Conservation (phyloP, 305 asterid genomes). For the Rubia balearica region DNA sequence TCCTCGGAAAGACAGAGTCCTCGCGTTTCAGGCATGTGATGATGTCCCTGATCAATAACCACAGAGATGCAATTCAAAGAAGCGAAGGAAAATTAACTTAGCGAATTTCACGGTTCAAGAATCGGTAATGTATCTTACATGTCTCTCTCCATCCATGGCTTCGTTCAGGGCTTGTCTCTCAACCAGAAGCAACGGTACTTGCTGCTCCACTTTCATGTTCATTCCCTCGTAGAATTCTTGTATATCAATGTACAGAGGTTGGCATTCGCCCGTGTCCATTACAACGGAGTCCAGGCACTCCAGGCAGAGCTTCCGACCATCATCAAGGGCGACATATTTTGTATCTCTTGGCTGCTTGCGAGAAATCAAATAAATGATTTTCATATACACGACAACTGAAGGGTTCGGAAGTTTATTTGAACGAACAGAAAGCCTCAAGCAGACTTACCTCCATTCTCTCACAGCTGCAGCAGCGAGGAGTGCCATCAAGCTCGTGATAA, state of each 20-base stretch:
- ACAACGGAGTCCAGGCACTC: slow-evolving; percentile 51
- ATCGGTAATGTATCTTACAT: slow-evolving; percentile 24
- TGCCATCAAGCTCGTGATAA: slow-evolving; percentile 85
- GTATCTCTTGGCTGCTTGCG: slow-evolving; percentile 39
- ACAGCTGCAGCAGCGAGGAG: slow-evolving; percentile 97
- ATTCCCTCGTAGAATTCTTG: slow-evolving; percentile 45
- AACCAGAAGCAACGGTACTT: slow-evolving; percentile 47
- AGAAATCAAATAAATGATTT: slow-evolving; percentile 1
- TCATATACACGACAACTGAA: background rate
- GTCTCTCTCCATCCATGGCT: slow-evolving; percentile 54
- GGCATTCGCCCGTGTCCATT: slow-evolving; percentile 45
- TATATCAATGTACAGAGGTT: slow-evolving; percentile 47
- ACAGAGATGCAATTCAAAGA: background rate
- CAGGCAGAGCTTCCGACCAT: slow-evolving; percentile 49
- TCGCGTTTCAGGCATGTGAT: slow-evolving; percentile 88
- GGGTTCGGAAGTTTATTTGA: background rate
- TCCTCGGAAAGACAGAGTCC: slow-evolving; percentile 93
- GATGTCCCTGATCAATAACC: slow-evolving; percentile 55
- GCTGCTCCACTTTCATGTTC: slow-evolving; percentile 49
- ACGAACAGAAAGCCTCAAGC: background rate
- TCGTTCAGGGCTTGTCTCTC: slow-evolving; percentile 53
- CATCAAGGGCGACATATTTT: slow-evolving; percentile 38
- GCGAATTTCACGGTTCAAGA: background rate
- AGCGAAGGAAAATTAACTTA: background rate
- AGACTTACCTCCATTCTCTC: slow-evolving; percentile 85